These are phyloP conservation scores for Cyclocybe cylindracea DNA, from an alignment of 768 basidiomycete species.

Conservation along the genomic window DNA sequence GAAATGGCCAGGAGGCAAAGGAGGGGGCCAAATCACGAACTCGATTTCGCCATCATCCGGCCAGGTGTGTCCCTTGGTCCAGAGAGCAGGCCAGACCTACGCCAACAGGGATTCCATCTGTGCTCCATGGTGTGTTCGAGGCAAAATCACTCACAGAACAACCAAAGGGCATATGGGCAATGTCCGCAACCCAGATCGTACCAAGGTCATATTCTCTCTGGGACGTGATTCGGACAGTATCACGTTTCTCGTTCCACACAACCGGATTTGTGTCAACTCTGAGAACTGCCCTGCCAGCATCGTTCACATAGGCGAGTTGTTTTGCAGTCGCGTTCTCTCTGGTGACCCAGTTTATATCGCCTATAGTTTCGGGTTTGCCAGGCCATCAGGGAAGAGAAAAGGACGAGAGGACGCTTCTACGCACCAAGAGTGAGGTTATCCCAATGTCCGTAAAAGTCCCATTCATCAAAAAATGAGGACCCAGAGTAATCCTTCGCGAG, in stretches of 20 bases:
- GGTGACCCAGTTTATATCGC: conserved; percentile 54
- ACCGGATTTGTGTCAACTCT: conserved; percentile 67
- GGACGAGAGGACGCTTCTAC: not conserved
- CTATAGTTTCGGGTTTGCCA: conserved; percentile 26
- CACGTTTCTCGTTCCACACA: conserved; percentile 46
- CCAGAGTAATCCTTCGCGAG: conserved; percentile 24
- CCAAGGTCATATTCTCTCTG: conserved; percentile 40
- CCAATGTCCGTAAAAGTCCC: conserved; percentile 35
- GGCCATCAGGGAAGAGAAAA: not conserved
- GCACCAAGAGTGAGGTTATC: conserved; percentile 46
- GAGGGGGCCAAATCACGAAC: conserved; percentile 12
- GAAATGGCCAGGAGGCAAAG: not conserved
- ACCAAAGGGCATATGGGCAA: conserved; percentile 52
- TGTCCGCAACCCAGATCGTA: conserved; percentile 43
- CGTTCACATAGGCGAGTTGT: conserved; percentile 56
- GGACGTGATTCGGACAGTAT: conserved; percentile 54
- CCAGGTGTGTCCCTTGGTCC: conserved; percentile 47
- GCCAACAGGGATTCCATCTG: no score
- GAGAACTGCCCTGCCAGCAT: conserved; percentile 61
- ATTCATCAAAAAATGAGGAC: conserved; percentile 21
- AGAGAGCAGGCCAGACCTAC: conserved; percentile 48
- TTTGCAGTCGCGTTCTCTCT: conserved; percentile 32
- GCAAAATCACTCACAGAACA: conserved; percentile 42
- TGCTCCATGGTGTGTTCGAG: no score
- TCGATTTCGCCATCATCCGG: conserved; percentile 46